phyloP scores from a whole-genome alignment of 2,329 filamentous ascomycete species.

The Fusarium bactridioides region DNA sequence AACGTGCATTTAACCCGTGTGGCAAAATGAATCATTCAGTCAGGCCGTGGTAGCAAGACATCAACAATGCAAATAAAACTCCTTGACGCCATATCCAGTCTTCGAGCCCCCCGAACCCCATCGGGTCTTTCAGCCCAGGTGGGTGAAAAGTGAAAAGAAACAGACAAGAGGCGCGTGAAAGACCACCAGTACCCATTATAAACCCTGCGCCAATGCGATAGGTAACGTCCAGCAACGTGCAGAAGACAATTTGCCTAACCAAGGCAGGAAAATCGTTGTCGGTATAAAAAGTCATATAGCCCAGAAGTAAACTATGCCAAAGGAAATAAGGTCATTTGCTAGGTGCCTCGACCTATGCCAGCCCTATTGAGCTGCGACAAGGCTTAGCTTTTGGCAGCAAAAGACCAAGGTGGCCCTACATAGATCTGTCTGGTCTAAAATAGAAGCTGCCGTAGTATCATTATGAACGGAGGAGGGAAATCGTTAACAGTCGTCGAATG shows the following conservation, averaged over 20 bases:
- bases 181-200: not conserved
- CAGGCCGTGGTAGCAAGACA: not conserved
- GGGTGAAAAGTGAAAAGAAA: not conserved
- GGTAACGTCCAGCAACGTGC: constrained; percentile 9
- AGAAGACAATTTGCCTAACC: constrained; percentile 17
- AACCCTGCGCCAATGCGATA: not conserved
- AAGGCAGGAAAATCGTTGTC: constrained; percentile 11
- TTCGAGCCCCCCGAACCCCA: not conserved
- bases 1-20: not conserved
- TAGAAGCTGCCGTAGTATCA: constrained; percentile 18
- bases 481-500: constrained; percentile 13
- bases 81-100: constrained; percentile 25
- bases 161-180: constrained; percentile 4
- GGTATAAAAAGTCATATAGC: constrained; percentile 6
- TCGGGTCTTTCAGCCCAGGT: not conserved
- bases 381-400: not conserved
- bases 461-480: constrained; percentile 26
- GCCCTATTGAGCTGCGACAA: not conserved
- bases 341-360: not conserved
- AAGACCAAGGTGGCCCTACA: not conserved
- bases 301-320: not conserved
- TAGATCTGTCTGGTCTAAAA: constrained; percentile 13
- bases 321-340: not conserved
- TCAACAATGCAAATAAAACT: constrained; percentile 10
- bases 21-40: not conserved